phyloP scores from a whole-genome alignment of 176 grass and related monocot genomes.

The Musa itinerans region DNA sequence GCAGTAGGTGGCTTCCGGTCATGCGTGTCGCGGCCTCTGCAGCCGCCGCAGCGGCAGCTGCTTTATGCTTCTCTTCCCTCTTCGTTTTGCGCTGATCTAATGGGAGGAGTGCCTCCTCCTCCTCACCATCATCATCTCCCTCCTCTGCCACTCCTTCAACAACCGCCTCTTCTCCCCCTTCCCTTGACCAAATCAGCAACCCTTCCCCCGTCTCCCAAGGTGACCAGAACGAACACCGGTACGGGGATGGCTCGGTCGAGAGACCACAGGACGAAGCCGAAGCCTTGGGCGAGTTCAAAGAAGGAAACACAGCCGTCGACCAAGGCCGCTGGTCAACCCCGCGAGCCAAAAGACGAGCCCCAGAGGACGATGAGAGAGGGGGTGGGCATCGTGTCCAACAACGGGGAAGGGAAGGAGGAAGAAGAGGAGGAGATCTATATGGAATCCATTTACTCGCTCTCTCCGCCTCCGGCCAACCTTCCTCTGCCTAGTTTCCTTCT shows the following conservation, averaged over 20 bases:
- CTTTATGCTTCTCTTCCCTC: neutral
- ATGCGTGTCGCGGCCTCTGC: neutral
- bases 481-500: constrained; percentile 11
- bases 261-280: neutral
- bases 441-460: constrained; percentile 16
- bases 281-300: neutral
- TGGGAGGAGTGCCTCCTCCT: no score
- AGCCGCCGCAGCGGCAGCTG: neutral
- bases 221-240: neutral
- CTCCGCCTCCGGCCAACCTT: constrained; percentile 12
- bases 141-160: neutral
- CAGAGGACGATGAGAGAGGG: neutral
- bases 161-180: neutral
- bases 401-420: neutral
- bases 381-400: neutral
- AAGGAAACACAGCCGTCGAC: no score
- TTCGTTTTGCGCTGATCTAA: neutral
- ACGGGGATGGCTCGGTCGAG: neutral
- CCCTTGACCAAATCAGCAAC: neutral
- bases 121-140: neutral
- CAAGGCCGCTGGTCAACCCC: neutral
- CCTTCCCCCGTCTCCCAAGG: neutral
- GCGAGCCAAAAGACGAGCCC: neutral
- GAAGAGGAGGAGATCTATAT: neutral
- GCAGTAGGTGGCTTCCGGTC: neutral